Percentiles rank a stretch among this genome's conserved stretches.
Conservation (phyloP, 1,139 yeast species). For the Debaryomycetaceae sp. region DNA sequence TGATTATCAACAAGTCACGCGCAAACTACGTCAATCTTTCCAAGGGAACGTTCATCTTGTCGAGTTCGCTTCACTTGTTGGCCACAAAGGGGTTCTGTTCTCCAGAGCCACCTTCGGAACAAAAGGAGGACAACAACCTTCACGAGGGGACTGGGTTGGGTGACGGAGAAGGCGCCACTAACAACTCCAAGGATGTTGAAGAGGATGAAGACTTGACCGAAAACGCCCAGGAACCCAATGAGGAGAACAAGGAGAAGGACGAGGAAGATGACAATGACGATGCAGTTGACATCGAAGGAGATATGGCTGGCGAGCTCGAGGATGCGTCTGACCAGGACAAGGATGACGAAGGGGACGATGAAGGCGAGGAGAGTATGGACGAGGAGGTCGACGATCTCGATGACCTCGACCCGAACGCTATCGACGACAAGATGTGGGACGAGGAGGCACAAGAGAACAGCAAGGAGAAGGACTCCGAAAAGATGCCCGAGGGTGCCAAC, state of each 20-base stretch:
- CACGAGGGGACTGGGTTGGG: conserved; percentile 96
- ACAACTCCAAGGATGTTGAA: conserved; percentile 76
- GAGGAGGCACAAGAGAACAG: conserved; percentile 77
- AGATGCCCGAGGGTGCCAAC: conserved; percentile 54
- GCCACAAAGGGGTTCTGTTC: conserved; percentile 91
- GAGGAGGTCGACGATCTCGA: conserved; percentile 90
- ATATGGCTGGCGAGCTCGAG: conserved; percentile 91
- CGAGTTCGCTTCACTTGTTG: conserved; percentile 53
- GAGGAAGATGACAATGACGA: conserved; percentile 64
- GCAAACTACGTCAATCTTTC: conserved; percentile 48
- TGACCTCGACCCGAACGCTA: conserved; percentile 88
- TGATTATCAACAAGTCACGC: conserved; percentile 39
- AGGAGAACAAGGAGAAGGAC: conserved; percentile 65
- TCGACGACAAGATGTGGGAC: conserved; percentile 99
- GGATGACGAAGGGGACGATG: conserved; percentile 51
- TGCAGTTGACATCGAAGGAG: conserved; percentile 93
- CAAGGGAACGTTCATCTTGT: conserved; percentile 57
- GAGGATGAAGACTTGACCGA: conserved; percentile 91
- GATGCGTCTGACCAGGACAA: conserved; percentile 69
- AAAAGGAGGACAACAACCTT: conserved; percentile 56
- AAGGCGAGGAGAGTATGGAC: conserved; percentile 63
- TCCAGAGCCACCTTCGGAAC: conserved; percentile 76
- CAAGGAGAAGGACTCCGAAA: conserved; percentile 70
- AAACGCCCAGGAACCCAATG: conserved; percentile 80
- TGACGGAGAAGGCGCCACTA: conserved; percentile 86